Conservation (phyloP, 2,329 filamentous ascomycete species). For the Exophiala lecanii-corni region DNA sequence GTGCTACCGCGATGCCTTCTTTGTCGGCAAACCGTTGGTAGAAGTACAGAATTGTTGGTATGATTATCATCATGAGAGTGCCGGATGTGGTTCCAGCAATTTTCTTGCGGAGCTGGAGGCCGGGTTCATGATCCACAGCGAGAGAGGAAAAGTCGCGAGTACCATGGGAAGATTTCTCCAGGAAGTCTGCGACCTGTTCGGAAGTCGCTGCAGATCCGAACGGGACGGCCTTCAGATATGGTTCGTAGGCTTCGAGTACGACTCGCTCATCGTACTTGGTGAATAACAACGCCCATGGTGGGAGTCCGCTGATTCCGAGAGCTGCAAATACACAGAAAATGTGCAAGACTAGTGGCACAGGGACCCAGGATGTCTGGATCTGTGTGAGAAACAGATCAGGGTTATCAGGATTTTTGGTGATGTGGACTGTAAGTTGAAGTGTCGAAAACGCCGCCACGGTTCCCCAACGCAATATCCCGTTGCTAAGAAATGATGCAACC, state of each 20-base stretch:
- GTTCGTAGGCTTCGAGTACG: background rate
- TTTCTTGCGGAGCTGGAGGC: background rate
- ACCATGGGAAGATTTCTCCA: background rate
- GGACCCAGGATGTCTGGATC: background rate
- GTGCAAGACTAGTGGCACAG: background rate
- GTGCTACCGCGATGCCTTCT: background rate
- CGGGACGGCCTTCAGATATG: background rate
- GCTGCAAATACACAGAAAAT: background rate
- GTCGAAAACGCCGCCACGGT: background rate
- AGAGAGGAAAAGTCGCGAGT: background rate
- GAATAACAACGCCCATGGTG: slow-evolving; percentile 1
- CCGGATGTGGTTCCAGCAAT: background rate
- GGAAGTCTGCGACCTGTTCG: background rate
- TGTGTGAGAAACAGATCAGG: background rate
- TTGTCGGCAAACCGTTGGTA: slow-evolving; percentile 1
- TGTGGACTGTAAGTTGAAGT: background rate
- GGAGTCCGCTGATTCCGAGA: background rate
- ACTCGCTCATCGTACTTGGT: background rate
- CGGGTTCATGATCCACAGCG: background rate
- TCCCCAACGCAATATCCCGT: background rate
- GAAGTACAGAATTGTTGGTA: background rate
- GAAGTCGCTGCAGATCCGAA: background rate
- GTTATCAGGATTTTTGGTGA: background rate
- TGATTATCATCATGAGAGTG: background rate
- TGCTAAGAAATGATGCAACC: background rate